A percentile compares a stretch with the other conserved stretches of the same genome.
These are phyloP conservation scores for Microsporum audouinii DNA, from an alignment of 2,329 filamentous ascomycete species.

Conservation along the genomic window DNA sequence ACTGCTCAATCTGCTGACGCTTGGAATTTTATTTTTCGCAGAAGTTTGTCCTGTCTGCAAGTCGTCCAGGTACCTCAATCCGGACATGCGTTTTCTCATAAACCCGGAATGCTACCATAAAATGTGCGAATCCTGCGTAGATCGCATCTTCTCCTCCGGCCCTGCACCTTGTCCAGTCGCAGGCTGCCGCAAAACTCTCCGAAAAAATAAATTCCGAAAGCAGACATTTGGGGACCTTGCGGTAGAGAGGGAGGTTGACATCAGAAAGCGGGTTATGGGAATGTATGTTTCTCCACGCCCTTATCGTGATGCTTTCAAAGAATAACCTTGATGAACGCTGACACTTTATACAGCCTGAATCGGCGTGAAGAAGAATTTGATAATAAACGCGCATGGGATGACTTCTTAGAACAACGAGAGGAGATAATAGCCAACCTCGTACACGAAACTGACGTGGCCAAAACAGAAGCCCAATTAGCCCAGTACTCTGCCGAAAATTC, in stretches of 20 bases:
- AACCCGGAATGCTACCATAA: conserved; percentile 98
- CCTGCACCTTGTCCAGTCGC: conserved; percentile 88
- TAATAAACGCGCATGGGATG: conserved; percentile 69
- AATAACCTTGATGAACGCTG: background rate
- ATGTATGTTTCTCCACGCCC: conserved; percentile 30
- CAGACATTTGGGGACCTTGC: conserved; percentile 83
- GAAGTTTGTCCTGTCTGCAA: conserved; percentile 97
- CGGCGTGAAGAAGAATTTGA: conserved; percentile 85
- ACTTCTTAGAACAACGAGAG: conserved; percentile 90
- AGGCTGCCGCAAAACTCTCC: conserved; percentile 73
- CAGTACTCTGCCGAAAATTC: conserved; percentile 63
- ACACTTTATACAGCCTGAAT: conserved; percentile 53
- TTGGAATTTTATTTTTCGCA: conserved; percentile 15
- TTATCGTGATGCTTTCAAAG: background rate
- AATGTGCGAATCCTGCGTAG: conserved; percentile 94
- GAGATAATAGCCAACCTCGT: conserved; percentile 82
- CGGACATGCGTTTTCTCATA: conserved; percentile 86
- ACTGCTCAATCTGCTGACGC: background rate
- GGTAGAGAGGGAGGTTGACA: conserved; percentile 88
- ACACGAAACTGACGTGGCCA: conserved; percentile 55
- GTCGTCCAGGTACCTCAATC: conserved; percentile 88
- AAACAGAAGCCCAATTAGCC: conserved; percentile 48
- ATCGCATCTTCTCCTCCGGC: conserved; percentile 83
- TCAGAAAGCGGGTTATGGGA: conserved; percentile 62
- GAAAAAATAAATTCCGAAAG: conserved; percentile 69